Base-by-base conservation (phyloP, 1,284 basidiomycete species). In the Porogramme epimiltina region DNA sequence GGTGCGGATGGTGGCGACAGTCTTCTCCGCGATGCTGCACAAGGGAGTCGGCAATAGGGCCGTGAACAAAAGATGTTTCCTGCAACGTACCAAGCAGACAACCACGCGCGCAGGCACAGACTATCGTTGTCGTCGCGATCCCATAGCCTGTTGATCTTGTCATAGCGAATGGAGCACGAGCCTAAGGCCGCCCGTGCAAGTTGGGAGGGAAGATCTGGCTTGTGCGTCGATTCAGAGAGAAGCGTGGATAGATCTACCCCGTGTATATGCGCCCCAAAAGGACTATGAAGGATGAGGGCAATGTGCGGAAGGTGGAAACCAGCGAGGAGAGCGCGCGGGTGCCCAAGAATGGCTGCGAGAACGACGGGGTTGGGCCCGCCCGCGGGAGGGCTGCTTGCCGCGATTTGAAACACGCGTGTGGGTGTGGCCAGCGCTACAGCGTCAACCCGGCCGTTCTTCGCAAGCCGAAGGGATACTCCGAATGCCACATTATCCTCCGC, bases 381-480 rank as follows among this genome's bases (percentile, higher is more conserved):
- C 18, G 37, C 45, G 16, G 13, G 25, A 10, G 8, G 1, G 18
- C 8, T 13, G 28, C 28, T 31, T 6, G 6, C 28, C 28, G 26
- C 41, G 48, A 60, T 16, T 16, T 49, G 44, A 19, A 57, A 49
- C 19, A 51, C 43, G 11, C 19, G 25, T 2, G 37, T 36, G 18
- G 48, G 43, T 13, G 52, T 57, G 40, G 52, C 52, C 23, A 60
- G 39, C 1, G 52, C 58, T 48, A 60, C 23, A 20, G 55, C 42
- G 5, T 50, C 34, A 28, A 59, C 36, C 13, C 13, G 5, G 18
- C 50, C 57, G 34, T 49, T 40, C 28, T 49, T 40, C 10, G 46
- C 46, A 13, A 59, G 45, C 43, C 54, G 48, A 22, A 51, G 24
- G 10, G 48, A 48, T 4, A 49, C 51, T 3, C 57, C 57, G 10